phyloP scores from a whole-genome alignment of 495 filamentous ascomycete species.

The Penicillium riverlandense region DNA sequence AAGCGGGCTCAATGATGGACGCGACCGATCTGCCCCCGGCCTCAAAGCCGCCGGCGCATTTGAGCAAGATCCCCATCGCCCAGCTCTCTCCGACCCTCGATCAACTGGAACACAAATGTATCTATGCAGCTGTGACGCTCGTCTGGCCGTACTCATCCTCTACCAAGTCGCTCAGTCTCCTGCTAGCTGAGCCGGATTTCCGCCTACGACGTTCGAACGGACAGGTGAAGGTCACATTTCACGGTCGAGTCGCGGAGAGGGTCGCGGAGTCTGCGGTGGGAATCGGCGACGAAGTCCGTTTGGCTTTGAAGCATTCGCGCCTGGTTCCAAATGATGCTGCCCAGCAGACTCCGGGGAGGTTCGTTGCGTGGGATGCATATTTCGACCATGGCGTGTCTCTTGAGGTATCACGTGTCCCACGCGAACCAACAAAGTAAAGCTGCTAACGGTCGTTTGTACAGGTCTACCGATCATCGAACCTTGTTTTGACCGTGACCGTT shows the following conservation, averaged over 20 bases:
- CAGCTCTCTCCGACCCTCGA: slow-evolving; percentile 52
- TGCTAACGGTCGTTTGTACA: slow-evolving; percentile 1
- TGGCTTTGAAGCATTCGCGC: slow-evolving; percentile 60
- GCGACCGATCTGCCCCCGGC: slow-evolving; percentile 17
- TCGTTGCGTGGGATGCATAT: slow-evolving; percentile 68
- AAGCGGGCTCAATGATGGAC: slow-evolving; percentile 26
- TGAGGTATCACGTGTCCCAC: slow-evolving; percentile 40
- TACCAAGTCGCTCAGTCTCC: slow-evolving; percentile 60
- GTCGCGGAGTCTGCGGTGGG: slow-evolving; percentile 58
- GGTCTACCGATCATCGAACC: slow-evolving; percentile 27
- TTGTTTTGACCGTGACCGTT: slow-evolving; percentile 35
- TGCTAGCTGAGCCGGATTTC: slow-evolving; percentile 81
- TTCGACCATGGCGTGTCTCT: slow-evolving; percentile 51
- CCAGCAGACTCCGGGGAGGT: slow-evolving; percentile 54
- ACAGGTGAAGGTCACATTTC: slow-evolving; percentile 76
- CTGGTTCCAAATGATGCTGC: slow-evolving; percentile 44
- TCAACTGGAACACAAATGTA: slow-evolving; percentile 20
- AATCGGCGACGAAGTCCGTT: slow-evolving; percentile 66
- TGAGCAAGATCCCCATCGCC: slow-evolving; percentile 54
- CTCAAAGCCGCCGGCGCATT: slow-evolving; percentile 14
- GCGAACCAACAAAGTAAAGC: no score
- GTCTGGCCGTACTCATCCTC: slow-evolving; percentile 88
- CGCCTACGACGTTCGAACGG: slow-evolving; percentile 70
- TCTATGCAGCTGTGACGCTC: slow-evolving; percentile 69
- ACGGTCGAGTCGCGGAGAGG: slow-evolving; percentile 62